phyloP scores from a whole-genome alignment of 371 early-diverging fungal species.

The Mortierella polycephala region DNA sequence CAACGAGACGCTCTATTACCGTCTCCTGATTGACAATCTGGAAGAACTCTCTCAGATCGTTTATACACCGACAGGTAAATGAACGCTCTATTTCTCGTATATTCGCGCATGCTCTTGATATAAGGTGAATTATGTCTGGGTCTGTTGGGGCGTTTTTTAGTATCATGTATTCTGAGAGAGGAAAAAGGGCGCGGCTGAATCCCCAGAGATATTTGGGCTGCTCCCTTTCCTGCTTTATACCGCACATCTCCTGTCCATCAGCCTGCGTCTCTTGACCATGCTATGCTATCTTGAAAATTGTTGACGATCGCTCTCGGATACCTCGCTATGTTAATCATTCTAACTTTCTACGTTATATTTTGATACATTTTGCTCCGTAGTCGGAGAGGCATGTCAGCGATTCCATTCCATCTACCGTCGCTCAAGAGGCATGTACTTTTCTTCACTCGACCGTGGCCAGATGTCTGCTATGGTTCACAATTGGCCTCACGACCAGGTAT shows the following conservation, averaged over 20 bases:
- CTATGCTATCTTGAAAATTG: not conserved
- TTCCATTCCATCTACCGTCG: constrained; percentile 75
- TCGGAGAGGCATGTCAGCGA: constrained; percentile 59
- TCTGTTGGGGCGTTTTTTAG: constrained; percentile 13
- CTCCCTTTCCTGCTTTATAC: too few relatives aligned
- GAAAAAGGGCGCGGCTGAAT: too few relatives aligned
- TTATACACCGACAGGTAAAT: constrained; percentile 55
- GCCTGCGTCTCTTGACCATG: too few relatives aligned
- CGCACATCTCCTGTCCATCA: too few relatives aligned
- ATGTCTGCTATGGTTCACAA: constrained; percentile 62
- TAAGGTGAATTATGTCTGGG: not conserved
- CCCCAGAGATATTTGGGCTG: too few relatives aligned
- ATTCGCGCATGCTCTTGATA: too few relatives aligned
- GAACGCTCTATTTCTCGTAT: not conserved
- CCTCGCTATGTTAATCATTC: not conserved
- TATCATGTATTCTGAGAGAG: too few relatives aligned
- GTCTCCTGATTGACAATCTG: constrained; percentile 67
- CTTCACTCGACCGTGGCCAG: constrained; percentile 65
- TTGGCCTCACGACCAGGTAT: constrained; percentile 54
- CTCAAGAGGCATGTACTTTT: constrained; percentile 74
- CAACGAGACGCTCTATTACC: constrained; percentile 75
- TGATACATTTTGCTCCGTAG: constrained; percentile 7
- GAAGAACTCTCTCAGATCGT: constrained; percentile 55
- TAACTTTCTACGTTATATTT: not conserved
- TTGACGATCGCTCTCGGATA: not conserved